Evolutionary conservation across 1,139 yeast species (phyloP), one percentile per base, ranked within the genome.

Genomic region (Zygotorulaspora mrakii): DNA sequence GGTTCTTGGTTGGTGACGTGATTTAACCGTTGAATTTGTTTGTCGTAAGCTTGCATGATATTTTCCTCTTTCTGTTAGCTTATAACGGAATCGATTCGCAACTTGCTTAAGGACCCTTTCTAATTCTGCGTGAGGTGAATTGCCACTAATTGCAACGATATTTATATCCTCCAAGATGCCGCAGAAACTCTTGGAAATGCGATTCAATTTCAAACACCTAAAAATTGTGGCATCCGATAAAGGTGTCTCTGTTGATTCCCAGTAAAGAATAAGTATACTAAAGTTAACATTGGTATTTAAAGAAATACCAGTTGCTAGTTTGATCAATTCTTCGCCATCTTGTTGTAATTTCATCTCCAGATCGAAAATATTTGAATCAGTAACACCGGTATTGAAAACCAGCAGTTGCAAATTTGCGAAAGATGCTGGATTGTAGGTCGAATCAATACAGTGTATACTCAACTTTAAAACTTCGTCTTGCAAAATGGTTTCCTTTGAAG

Each of bases 331-430:
- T 23, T 55, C 55, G 14, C 62, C 66, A 35, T 66, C 68, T 14
- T 56, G 56, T 28, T 55, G 57, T 22, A 64, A 30, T 37, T 59
- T 60, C 46, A 58, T 44, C 17, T 59, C 64, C 16, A 62, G 41
- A 37, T 62, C 66, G 38, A 59, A 59, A 12, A 62, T 60, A 31
- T 54, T 49, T 3, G 50, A 39, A 18, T 54, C 57, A 4, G 66
- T 57, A 2, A 65, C 68, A 39, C 68, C 67, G 13, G 68, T 57
- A 41, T 65, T 67, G 42, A 66, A 67, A 3, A 67, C 52, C 7
- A 67, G 39, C 4, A 66, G 21, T 36, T 65, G 66, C 0, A 61
- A 48, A 40, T 62, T 49, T 8, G 48, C 50, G 22, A 61, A 53
- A 2, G 36, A 36, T 1, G 45, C 22, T 3, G 54, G 49, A 9